Base-by-base conservation (phyloP, 73 alveolate genomes). In the Paramecium bursaria region DNA sequence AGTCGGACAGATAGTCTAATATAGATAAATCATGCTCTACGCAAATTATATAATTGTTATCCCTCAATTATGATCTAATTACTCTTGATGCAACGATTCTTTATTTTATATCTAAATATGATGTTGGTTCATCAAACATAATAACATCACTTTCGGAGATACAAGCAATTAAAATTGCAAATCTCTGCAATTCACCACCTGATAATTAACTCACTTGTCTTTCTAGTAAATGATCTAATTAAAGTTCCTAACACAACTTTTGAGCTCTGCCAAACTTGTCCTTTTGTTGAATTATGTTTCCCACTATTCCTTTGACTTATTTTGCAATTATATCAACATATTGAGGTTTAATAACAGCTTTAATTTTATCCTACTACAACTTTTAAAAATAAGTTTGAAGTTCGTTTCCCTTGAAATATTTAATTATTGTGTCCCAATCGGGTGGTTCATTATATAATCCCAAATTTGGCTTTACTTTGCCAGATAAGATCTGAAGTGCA, bases 101-200 rank as follows among this genome's bases (percentile, higher is more conserved):
- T 82, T 97, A 97, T 55, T 88, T 95, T 29, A 98, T 99, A 90
- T 98, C 99, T 73, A 98, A 91, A 75, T 98, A 98, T 10, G 98
- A 92, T 17, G 98, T 89, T 2, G 99, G 99, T 91, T 98, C 99
- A 89, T 98, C 99, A 76, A 98, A 97, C 99, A 98, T 98, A 87
- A 96, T 96, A 46, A 97, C 97, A 61, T 98, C 98, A 14, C 97
- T 95, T 15, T 94, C 91, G 86, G 96, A 96, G 74, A 96, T 92
- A 49, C 98, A 91, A 25, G 97, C 96, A 86, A 98, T 96, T 48
- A 98, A 97, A 50, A 96, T 96, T 77, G 99, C 98, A 67, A 98
- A 98, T 51, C 99, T 91, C 87, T 98, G 95, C 29, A 98, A 87
- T 90, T 98, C 99, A 50, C 99, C 99, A 14, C 99, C 99, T 9